Evolutionary conservation across 2,329 filamentous ascomycete genomes (phyloP).

Genomic region (Cladosporium sp.): DNA sequence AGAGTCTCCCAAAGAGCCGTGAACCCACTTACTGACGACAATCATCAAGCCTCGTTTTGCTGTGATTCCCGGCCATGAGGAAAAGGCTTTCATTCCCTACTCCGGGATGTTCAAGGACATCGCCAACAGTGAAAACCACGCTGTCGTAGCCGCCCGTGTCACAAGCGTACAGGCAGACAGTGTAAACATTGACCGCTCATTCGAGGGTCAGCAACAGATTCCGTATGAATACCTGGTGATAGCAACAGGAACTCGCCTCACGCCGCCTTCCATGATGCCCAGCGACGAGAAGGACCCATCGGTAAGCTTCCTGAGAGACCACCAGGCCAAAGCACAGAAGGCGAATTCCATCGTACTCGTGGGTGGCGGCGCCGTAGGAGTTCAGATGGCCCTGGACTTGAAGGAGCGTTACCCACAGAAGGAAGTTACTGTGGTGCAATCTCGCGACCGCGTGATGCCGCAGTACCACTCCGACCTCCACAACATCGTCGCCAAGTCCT

Average conservation of each 20-base stretch:
- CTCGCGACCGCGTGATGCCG: conserved; percentile 54
- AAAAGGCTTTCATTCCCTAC: conserved; percentile 27
- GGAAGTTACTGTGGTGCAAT: conserved; percentile 59
- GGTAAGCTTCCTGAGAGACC: not conserved
- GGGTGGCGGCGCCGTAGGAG: conserved; percentile 62
- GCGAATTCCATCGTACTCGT: conserved; percentile 21
- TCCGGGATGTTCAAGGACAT: conserved; percentile 20
- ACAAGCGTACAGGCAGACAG: conserved; percentile 21
- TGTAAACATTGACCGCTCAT: conserved; percentile 21
- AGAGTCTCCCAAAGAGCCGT: not conserved
- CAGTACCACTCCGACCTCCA: conserved; percentile 49
- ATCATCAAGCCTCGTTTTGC: conserved; percentile 24
- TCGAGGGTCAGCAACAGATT: conserved; percentile 22
- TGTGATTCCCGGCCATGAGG: conserved; percentile 25
- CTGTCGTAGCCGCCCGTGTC: conserved; percentile 22
- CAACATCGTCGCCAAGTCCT: conserved; percentile 40
- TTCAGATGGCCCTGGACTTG: conserved; percentile 62
- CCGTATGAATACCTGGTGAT: conserved; percentile 28
- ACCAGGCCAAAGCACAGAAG: not conserved
- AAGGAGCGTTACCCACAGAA: conserved; percentile 59
- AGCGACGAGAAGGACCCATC: not conserved
- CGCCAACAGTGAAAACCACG: conserved; percentile 18
- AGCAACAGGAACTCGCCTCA: conserved; percentile 19
- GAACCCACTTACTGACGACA: not conserved
- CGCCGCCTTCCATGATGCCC: not conserved